A percentile compares a stretch with the other conserved stretches of the same genome.
These are phyloP conservation scores for Globisporangium rhizosaccharum DNA, from an alignment of 352 stramenopile species.

Conservation along the genomic window DNA sequence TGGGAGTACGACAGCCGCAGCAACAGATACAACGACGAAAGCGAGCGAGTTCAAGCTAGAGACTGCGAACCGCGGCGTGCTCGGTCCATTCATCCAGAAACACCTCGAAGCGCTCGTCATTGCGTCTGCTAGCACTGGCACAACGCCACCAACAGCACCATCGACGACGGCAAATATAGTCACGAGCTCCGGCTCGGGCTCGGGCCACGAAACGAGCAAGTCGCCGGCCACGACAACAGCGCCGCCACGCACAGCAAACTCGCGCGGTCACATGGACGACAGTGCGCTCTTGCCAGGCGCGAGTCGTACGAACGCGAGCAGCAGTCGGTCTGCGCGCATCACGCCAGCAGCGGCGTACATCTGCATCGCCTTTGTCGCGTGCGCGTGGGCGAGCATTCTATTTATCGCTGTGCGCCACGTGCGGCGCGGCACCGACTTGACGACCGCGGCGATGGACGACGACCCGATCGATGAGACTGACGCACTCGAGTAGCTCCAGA, in stretches of 20 bases:
- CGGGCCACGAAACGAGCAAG: too few relatives aligned
- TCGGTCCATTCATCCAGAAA: slow-evolving; percentile 44
- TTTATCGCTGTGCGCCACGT: slow-evolving; percentile 40
- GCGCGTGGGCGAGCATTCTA: slow-evolving; percentile 43
- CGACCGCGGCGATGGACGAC: background rate
- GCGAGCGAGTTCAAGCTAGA: slow-evolving; percentile 24
- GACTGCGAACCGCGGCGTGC: slow-evolving; percentile 42
- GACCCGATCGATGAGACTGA: too few relatives aligned
- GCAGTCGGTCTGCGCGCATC: slow-evolving; percentile 13
- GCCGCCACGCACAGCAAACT: background rate
- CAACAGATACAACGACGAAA: slow-evolving; percentile 8
- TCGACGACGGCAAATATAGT: too few relatives aligned
- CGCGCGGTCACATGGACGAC: background rate
- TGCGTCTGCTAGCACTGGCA: slow-evolving; percentile 11
- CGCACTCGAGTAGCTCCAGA: too few relatives aligned
- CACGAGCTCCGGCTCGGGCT: too few relatives aligned
- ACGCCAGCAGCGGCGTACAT: slow-evolving; percentile 31
- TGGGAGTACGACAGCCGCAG: slow-evolving; percentile 5
- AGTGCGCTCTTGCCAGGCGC: background rate
- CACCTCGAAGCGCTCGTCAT: slow-evolving; percentile 32
- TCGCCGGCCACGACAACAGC: background rate
- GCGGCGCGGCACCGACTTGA: slow-evolving; percentile 1
- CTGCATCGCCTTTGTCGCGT: slow-evolving; percentile 46
- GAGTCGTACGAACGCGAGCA: background rate
- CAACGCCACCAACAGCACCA: too few relatives aligned